These are phyloP conservation scores for Pelargonium citronellum DNA, from an alignment of 441 rosid genomes.

Conservation along the genomic window DNA sequence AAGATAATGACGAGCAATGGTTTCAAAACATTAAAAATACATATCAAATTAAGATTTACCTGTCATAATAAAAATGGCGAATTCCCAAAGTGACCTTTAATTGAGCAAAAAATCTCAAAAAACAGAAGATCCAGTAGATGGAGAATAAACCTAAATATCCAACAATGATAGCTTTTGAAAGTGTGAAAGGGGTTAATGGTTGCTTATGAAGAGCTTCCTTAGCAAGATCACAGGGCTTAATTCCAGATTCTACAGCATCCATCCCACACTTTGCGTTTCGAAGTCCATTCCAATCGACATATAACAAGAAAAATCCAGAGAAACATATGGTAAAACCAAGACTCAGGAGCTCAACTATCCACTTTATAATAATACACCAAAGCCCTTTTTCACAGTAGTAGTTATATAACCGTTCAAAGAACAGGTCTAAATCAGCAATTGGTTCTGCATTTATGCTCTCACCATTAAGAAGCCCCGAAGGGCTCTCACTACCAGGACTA, in stretches of 20 bases:
- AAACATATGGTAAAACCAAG: slow-evolving; percentile 85
- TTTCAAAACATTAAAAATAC: slow-evolving; percentile 6
- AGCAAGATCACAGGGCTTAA: slow-evolving; percentile 90
- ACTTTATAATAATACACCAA: slow-evolving; percentile 88
- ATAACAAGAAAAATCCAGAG: slow-evolving; percentile 86
- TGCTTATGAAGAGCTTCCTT: slow-evolving; percentile 87
- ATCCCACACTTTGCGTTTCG: slow-evolving; percentile 96
- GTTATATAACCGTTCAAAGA: slow-evolving; percentile 82
- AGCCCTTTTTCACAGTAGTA: slow-evolving; percentile 98
- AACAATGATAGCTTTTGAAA: slow-evolving; percentile 74
- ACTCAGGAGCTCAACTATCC: slow-evolving; percentile 93
- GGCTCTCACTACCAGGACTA: slow-evolving; percentile 96
- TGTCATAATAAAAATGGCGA: slow-evolving; percentile 75
- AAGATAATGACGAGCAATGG: slow-evolving; percentile 10
- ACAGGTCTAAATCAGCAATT: slow-evolving; percentile 86
- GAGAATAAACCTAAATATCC: slow-evolving; percentile 87
- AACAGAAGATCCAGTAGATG: slow-evolving; percentile 83
- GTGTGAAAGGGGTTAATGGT: slow-evolving; percentile 80
- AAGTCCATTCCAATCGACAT: slow-evolving; percentile 97
- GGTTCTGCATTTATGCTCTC: slow-evolving; percentile 76
- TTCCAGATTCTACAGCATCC: slow-evolving; percentile 97
- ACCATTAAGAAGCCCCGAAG: slow-evolving; percentile 89
- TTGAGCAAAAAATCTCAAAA: slow-evolving; percentile 84
- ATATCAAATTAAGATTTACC: slow-evolving; percentile 39
- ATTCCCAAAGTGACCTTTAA: slow-evolving; percentile 70